Evolutionary conservation across 116 monocot species (phyloP).

Genomic region (Iris pallida): DNA sequence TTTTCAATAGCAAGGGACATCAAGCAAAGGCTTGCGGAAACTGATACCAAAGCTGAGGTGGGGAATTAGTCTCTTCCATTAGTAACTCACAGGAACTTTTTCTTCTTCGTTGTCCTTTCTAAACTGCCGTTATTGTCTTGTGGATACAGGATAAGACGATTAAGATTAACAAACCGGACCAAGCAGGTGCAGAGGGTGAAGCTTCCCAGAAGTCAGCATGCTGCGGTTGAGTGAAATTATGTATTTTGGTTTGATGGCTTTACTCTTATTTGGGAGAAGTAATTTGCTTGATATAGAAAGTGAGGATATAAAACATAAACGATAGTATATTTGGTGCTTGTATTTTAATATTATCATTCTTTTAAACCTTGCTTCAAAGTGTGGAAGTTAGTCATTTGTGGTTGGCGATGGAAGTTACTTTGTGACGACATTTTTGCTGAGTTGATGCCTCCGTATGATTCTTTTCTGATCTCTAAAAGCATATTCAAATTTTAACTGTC

Average conservation of each 20-base stretch:
- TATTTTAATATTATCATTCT: neutral
- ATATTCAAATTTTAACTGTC: too few relatives aligned
- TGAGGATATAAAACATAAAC: conserved; percentile 1
- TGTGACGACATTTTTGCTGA: too few relatives aligned
- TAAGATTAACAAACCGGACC: conserved; percentile 19
- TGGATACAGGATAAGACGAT: conserved; percentile 9
- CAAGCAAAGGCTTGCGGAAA: conserved; percentile 80
- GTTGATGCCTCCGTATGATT: too few relatives aligned
- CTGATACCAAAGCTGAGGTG: conserved; percentile 68
- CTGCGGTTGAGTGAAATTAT: conserved; percentile 1
- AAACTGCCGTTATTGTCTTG: neutral
- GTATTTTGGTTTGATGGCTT: neutral
- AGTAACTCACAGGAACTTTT: neutral
- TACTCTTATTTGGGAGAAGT: conserved; percentile 2
- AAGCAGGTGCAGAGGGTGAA: conserved; percentile 4
- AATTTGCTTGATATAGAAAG: conserved; percentile 7
- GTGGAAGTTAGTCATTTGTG: conserved; percentile 7
- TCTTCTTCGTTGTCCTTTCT: neutral
- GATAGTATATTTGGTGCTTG: neutral
- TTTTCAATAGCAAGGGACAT: conserved; percentile 93
- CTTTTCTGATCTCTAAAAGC: too few relatives aligned
- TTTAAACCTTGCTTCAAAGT: neutral
- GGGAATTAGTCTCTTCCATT: neutral
- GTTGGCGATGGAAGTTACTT: neutral
- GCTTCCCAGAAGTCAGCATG: conserved; percentile 10